Conservation (phyloP, 179 eudicot species). For the Patellifolia procumbens region DNA sequence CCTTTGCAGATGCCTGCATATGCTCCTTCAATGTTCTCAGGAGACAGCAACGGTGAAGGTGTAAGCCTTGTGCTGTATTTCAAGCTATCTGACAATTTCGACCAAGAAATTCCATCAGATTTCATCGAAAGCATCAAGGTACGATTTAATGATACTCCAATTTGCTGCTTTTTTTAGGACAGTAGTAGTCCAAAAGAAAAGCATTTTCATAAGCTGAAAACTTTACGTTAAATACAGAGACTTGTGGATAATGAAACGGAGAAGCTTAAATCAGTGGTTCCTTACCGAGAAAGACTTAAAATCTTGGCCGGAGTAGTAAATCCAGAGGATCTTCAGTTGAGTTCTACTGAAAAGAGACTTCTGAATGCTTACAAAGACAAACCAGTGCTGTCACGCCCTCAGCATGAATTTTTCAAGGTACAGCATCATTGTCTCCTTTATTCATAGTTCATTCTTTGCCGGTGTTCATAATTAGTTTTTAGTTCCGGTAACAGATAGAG, state of each 20-base stretch:
- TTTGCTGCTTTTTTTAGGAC: no score
- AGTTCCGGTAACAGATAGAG: not conserved
- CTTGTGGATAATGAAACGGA: constrained; percentile 44
- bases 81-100: constrained; percentile 35
- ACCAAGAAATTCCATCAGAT: constrained; percentile 33
- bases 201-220: constrained; percentile 12
- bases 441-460: not conserved
- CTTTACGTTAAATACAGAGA: constrained; percentile 29
- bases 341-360: constrained; percentile 53
- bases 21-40: constrained; percentile 40
- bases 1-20: constrained; percentile 41
- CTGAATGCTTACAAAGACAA: constrained; percentile 52
- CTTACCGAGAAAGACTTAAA: constrained; percentile 49
- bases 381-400: constrained; percentile 52
- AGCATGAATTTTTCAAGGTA: constrained; percentile 53
- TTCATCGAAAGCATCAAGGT: constrained; percentile 39
- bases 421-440: not conserved
- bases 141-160: not conserved
- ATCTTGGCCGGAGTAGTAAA: constrained; percentile 44
- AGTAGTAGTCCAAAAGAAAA: not conserved
- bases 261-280: constrained; percentile 37
- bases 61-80: constrained; percentile 40
- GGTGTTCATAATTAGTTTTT: not conserved
- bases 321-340: constrained; percentile 50
- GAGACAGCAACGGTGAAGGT: constrained; percentile 45